phyloP scores from a whole-genome alignment of 257 asterid genomes.

The Nicotiana benthamiana region DNA sequence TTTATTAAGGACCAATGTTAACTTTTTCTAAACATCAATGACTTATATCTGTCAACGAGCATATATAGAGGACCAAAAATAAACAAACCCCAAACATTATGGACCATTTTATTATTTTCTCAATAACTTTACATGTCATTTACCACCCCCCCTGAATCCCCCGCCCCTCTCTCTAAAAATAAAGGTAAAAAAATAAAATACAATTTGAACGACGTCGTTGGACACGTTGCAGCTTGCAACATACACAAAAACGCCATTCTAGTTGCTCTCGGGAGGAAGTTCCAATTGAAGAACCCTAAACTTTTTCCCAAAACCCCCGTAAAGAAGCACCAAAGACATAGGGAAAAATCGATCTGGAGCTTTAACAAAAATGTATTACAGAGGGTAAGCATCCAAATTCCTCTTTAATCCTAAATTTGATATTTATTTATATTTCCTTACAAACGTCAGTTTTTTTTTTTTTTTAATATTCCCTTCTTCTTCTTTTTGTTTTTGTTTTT shows the following conservation, averaged over 20 bases:
- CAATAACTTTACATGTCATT: too few relatives aligned
- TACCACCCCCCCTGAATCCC: too few relatives aligned
- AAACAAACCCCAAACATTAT: too few relatives aligned
- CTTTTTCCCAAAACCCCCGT: not conserved
- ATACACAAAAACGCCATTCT: not conserved
- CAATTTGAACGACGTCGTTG: not conserved
- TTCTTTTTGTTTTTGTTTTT: not conserved
- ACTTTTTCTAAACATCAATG: too few relatives aligned
- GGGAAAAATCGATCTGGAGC: not conserved
- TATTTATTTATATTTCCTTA: not conserved
- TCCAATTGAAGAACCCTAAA: not conserved
- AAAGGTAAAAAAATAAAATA: too few relatives aligned
- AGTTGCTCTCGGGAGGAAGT: not conserved
- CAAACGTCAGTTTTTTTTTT: not conserved
- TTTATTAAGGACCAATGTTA: too few relatives aligned
- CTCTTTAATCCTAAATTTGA: not conserved
- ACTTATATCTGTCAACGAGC: too few relatives aligned
- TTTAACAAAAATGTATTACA: slow-evolving; percentile 19
- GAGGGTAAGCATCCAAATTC: slow-evolving; percentile 21
- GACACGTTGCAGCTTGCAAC: not conserved
- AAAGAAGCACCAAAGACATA: not conserved
- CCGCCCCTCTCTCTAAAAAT: too few relatives aligned
- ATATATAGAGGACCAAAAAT: too few relatives aligned
- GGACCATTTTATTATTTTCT: too few relatives aligned
- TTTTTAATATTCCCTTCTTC: not conserved